A percentile compares a stretch with the other conserved stretches of the same genome.
phyloP scores from a whole-genome alignment of 345 rosid species.

The Carallia pectinifolia region DNA sequence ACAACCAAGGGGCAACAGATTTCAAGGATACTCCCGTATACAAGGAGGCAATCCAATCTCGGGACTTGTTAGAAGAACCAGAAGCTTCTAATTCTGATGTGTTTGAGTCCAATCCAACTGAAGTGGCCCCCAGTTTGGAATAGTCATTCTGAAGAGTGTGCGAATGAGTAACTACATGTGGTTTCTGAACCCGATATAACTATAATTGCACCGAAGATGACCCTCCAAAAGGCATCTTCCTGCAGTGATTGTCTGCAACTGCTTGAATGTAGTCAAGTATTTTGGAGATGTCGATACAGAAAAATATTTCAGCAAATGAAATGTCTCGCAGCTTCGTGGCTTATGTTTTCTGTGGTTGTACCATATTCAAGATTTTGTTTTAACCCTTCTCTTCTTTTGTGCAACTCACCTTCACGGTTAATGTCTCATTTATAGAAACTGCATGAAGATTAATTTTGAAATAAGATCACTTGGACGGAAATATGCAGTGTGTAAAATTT shows the following conservation, averaged over 20 bases:
- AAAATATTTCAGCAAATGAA: conserved; percentile 4
- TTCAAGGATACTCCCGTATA: conserved; percentile 85
- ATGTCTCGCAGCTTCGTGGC: neutral
- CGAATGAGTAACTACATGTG: conserved; percentile 11
- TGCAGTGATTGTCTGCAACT: conserved; percentile 2
- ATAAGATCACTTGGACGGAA: too few species aligned
- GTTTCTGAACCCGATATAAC: neutral
- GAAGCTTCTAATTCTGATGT: conserved; percentile 69
- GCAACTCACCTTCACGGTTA: neutral
- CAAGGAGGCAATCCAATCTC: conserved; percentile 73
- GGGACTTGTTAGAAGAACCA: conserved; percentile 73
- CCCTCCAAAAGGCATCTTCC: conserved; percentile 8
- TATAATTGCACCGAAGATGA: conserved; percentile 2
- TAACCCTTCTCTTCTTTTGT: neutral
- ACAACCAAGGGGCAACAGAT: conserved; percentile 93
- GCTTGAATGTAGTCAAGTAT: conserved; percentile 1
- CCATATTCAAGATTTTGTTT: neutral
- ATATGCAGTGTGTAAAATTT: too few species aligned
- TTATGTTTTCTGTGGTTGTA: neutral
- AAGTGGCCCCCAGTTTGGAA: conserved; percentile 92
- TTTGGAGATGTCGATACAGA: conserved; percentile 17
- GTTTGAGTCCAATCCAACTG: conserved; percentile 97
- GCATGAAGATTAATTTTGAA: too few species aligned
- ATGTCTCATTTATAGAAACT: too few species aligned
- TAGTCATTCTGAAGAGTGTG: conserved; percentile 23